Base-by-base conservation (phyloP, 2,329 filamentous ascomycete species). In the Talaromyces rugulosus region DNA sequence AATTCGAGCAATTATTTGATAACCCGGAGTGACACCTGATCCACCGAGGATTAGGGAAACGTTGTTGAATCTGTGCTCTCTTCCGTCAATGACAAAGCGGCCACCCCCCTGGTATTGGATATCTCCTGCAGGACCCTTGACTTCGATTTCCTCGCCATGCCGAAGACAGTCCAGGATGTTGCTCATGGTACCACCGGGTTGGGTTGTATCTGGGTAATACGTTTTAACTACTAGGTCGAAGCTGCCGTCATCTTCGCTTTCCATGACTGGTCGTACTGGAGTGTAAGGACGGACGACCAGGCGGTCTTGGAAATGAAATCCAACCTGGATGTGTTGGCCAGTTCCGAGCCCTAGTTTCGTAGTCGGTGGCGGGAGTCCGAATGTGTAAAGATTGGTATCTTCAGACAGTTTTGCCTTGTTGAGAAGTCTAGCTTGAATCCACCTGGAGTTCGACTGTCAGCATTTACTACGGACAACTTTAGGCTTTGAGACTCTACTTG, bases 121-220 rank as follows among this genome's bases (percentile, higher is more conserved):
- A 42, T 83, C 79, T 16, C 83, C 82, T 0, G 77, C 78, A 0
- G 82, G 82, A 0, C 83, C 82, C 14, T 78, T 79, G 34, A 84
- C 75, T 64, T 85, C 82, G 33, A 84, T 72, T 61, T 81, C 76
- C 65, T 82, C 79, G 18, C 80, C 78, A 1, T 80, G 65, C 0
- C 76, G 76, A 59, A 85, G 77, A 66, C 75, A 80, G 68, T 84
- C 80, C 2, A 85, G 77, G 57, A 84, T 79, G 62, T 83, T 83
- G 50, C 75, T 80, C 71, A 85, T 77, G 9, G 82, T 81, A n/a
- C 82, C 82, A 14, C 82, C 82, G 0, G 82, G 82, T 64, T 83
- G 80, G 2, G 72, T 70, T 0, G 72, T 64, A 42, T 72, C 75
- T 0, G 82, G 81, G 60, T 80, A 82, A 66, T 85, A 84, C 0